Evolutionary conservation across 768 basidiomycete species (phyloP), one percentile per base, ranked within the genome.

Genomic region (Leccinum rimulosum): DNA sequence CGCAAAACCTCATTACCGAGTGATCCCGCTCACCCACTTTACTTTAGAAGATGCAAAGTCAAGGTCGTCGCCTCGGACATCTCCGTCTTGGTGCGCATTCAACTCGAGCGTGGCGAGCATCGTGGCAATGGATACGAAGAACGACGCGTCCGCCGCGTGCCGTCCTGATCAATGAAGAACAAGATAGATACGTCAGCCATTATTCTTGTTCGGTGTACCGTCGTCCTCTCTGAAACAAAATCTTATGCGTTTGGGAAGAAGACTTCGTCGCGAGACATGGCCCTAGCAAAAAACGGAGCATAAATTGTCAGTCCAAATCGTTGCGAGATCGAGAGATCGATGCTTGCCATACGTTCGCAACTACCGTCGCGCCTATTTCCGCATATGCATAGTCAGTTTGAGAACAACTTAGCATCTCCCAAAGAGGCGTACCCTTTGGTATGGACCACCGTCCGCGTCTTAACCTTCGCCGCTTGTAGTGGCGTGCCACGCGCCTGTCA

Each of bases 341-440:
- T 40, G 40, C 61, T 1, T 48, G 57, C 62, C 65, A 66, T 17
- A 30, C 8, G 33, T 67, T 67, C 28, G 35, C 52, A 14, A 66
- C 38, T 2, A 66, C 43, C 4, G 38, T 57, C 4, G 65, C 35
- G 3, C 60, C 66, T 64, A 47, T 59, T 4, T 6, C 14, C 6
- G 25, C 4, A n/a, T n/a, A 6, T 19, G 19, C 25, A 31, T 12
- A 38, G 3, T 17, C n/a, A 30, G 17, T 8, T 8, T 25, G 19
- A 17, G 48, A 43, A 36, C 28, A 3, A 43, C 40, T 43, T 11
- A 15, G 9, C n/a, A 19, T n/a, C n/a, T 19, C 40, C 4, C 8
- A 19, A 43, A 17, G 15, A 10, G 27, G 27, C 0, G 79, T 70
- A 49, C 74, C 74, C 19, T 67, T 68, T 6, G 74, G 74, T 30